Base-by-base conservation (phyloP, 2,329 filamentous ascomycete genomes). In the Anthostomella pinea region DNA sequence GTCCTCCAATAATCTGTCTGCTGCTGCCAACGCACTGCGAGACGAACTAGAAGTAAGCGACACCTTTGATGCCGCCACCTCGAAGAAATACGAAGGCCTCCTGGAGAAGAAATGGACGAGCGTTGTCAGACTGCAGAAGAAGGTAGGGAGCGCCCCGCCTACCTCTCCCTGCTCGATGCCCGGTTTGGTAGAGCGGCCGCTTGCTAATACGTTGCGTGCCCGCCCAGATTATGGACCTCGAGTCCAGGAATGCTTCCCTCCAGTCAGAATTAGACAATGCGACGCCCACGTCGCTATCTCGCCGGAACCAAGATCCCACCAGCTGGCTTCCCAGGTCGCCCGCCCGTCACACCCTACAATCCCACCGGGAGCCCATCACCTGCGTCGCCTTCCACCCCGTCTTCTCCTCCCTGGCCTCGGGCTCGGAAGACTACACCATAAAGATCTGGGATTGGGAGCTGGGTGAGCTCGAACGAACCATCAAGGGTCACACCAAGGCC, bases 41-140 rank as follows among this genome's bases (percentile, higher is more conserved):
- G 75, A 85, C 56, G 90, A 96, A 63, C 68, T 87, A n/a, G 74
- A 75, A 37, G 75, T 95, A 4, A 76, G 81, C 33, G 79, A 77
- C 37, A 67, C 68, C 30, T 90, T 94, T 54, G 88, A 95, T 59
- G 73, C 85, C 45, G 76, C 78, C 13, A 95, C 87, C 14, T 77
- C 83, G 34, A 95, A 95, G 71, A 95, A 95, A 67, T 97, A 96
- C 68, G 89, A 95, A 65, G 86, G 87, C 2, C 67, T 97, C 18
- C 67, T 97, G 50, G 91, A 97, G 73, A 96, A 95, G 77, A 97
- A 97, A 72, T 97, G 91, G 91, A 97, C 91, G 14, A 93, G 88
- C 55, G 85, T 97, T 18, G 89, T 96, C 55, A 78, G 91, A 44
- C 66, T 97, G 63, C 91, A 97, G 67, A 96, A 95, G 67, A 97